Base-by-base conservation (phyloP, 805 yeast genomes). In the Kuraishia molischiana region DNA sequence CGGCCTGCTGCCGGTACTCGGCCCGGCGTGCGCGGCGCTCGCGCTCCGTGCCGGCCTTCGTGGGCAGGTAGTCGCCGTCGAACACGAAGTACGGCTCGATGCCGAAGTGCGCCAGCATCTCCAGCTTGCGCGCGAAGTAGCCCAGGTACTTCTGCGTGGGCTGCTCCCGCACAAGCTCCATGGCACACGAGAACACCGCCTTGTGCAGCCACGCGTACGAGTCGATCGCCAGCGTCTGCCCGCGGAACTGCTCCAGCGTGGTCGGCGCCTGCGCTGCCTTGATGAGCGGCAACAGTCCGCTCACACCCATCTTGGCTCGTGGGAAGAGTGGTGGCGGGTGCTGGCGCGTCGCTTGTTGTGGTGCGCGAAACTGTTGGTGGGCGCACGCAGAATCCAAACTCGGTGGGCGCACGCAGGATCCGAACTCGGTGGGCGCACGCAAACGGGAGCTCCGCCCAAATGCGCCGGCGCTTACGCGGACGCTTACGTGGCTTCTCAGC, bases 151-250 rank as follows among this genome's bases (percentile, higher is more conserved):
- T 69, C n/a, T 67, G 64, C 0, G 97, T 85, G 1, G 87, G 85
- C 36, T 61, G 56, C 9, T 74, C 84, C 37, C 72, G 63, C 6
- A 86, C 85, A 34, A 92, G 61, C 36, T 92, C 95, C 58, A 72
- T 75, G 0, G 97, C 83, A 58, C 97, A 89, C 14, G 85, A 64
- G 36, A 79, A 72, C 3, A 85, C 78, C 4, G 92, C 89, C 44
- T 85, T 74, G 58, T 92, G 99, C 4, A 92, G 71, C 99, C 99
- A 92, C 1, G 96, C 87, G 52, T 86, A 92, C 0, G 95, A 89
- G 53, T 92, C 99, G n/a, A 92, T 79, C 0, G 95, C 99, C 32
- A 89, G 61, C 0, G 83, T 77, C 49, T 79, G 68, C 1, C 95
- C 96, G 11, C 75, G 59, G 54, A 76, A 85, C 26, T 71, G 60